Percentiles rank a stretch among this genome's conserved stretches.
Evolutionary conservation across 306 rosid genomes (phyloP).

Genomic region (Medicago lupulina): DNA sequence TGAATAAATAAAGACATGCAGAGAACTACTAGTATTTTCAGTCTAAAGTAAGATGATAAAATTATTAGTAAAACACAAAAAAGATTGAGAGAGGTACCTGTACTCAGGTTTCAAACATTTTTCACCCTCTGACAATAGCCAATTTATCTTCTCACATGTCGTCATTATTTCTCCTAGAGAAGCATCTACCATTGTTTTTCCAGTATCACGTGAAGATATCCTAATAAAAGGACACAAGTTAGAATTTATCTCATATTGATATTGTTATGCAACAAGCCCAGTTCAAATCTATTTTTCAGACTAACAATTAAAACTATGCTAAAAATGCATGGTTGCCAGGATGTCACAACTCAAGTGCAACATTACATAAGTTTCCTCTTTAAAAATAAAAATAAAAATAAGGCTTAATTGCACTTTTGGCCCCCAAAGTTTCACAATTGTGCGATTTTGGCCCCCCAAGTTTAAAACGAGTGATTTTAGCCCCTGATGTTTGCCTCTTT

Average conservation of each 20-base stretch:
- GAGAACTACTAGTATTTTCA: constrained; percentile 22
- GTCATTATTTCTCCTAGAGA: constrained; percentile 93
- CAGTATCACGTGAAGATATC: constrained; percentile 91
- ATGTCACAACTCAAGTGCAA: constrained; percentile 31
- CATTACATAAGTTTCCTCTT: background rate
- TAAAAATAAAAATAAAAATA: background rate
- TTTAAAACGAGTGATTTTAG: too few species aligned
- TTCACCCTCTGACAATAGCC: constrained; percentile 97
- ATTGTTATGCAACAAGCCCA: constrained; percentile 32
- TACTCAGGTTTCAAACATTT: constrained; percentile 84
- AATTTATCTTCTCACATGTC: constrained; percentile 93
- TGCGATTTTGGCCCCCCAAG: too few species aligned
- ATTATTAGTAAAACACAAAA: constrained; percentile 16
- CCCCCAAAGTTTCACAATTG: too few species aligned
- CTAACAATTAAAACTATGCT: constrained; percentile 30
- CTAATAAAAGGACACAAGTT: constrained; percentile 53
- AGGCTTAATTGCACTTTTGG: too few species aligned
- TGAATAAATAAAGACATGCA: constrained; percentile 23
- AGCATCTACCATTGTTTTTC: constrained; percentile 96
- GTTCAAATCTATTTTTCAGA: constrained; percentile 17
- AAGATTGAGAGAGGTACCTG: constrained; percentile 56
- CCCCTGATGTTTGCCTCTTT: too few species aligned
- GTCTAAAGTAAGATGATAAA: constrained; percentile 32
- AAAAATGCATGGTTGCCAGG: constrained; percentile 7
- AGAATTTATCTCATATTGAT: constrained; percentile 20